Evolutionary conservation across 495 filamentous ascomycete species (phyloP), one percentile per base, ranked within the genome.

Genomic region (Hypoxylon cercidicola): DNA sequence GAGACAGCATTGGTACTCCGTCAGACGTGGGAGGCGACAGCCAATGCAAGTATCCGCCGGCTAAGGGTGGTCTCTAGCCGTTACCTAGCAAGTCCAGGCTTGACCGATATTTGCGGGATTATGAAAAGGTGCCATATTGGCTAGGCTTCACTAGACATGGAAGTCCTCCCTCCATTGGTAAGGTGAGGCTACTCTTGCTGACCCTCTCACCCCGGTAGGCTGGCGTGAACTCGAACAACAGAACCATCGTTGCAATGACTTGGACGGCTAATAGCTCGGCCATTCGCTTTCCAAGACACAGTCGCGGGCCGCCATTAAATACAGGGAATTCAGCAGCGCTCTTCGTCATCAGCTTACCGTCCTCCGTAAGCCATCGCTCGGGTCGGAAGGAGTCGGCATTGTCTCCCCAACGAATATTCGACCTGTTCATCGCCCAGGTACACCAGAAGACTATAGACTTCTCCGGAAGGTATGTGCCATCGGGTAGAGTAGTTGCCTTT

Each of bases 141-240:
- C 70, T 72, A 7, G 60, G 34, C 57, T 68, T 66, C 3, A 79
- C 75, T 25, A 59, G 61, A 55, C 80, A 80, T 9, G 85, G 84
- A 55, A 88, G 69, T 15, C 85, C 85, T 8, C 79, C 84, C 43
- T 86, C 77, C 85, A 87, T 88, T 1, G 85, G 85, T 59, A 88
- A 64, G 1, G 85, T 88, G 37, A 88, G 69, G 63, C 84, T 86
- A 35, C 78, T 85, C 71, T 82, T 80, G 68, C 82, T 86, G 20
- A 75, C 71, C 55, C 84, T 77, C 60, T 83, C 80, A 23, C 67
- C 72, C 1, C 74, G 68, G 40, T 76, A 80, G 9, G 71, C 69
- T 12, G 75, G 71, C 20, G 61, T 63, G 52, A 87, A 84, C 4
- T 85, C 77, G 59, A 85, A 86, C 23, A 68, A 52, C 48, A 77